Conservation (phyloP, 805 yeast genomes). For the Tetrapisispora iriomotensis region DNA sequence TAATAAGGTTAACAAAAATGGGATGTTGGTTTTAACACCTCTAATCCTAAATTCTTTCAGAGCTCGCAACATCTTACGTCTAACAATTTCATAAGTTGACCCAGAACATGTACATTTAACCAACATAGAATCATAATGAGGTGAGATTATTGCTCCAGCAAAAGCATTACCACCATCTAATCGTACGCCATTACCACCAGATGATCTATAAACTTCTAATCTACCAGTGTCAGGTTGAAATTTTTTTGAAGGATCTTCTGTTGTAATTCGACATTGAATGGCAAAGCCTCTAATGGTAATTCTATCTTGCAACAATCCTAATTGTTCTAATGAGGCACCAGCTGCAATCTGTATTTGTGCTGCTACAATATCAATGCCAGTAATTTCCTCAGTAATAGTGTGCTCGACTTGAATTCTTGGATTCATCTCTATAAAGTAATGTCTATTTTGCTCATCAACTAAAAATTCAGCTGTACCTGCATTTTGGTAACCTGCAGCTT, state of each 20-base stretch:
- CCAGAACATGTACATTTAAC: conserved; percentile 96
- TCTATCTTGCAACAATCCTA: conserved; percentile 85
- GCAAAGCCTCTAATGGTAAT: conserved; percentile 97
- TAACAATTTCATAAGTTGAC: conserved; percentile 85
- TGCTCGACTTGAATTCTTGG: conserved; percentile 97
- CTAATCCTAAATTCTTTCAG: conserved; percentile 93
- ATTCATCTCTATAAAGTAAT: conserved; percentile 92
- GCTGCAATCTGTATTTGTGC: conserved; percentile 99
- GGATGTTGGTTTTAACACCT: conserved; percentile 97
- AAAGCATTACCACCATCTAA: conserved; percentile 97
- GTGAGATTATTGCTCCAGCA: conserved; percentile 90
- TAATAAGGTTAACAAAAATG: conserved; percentile 80
- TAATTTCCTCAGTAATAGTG: conserved; percentile 94
- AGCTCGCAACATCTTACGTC: conserved; percentile 94
- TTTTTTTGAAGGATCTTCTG: conserved; percentile 91
- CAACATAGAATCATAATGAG: conserved; percentile 95
- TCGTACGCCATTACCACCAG: conserved; percentile 98
- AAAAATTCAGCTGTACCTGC: conserved; percentile 98
- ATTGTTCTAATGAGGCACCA: conserved; percentile 83
- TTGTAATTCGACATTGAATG: conserved; percentile 95
- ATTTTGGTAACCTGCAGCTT: conserved; percentile 76
- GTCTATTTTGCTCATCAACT: conserved; percentile 85
- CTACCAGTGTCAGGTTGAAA: conserved; percentile 98
- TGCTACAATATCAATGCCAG: conserved; percentile 93
- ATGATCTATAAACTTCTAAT: conserved; percentile 91